A percentile compares a stretch with the other conserved stretches of the same genome.
phyloP scores from a whole-genome alignment of 306 rosid species.

The Alnus rubra region DNA sequence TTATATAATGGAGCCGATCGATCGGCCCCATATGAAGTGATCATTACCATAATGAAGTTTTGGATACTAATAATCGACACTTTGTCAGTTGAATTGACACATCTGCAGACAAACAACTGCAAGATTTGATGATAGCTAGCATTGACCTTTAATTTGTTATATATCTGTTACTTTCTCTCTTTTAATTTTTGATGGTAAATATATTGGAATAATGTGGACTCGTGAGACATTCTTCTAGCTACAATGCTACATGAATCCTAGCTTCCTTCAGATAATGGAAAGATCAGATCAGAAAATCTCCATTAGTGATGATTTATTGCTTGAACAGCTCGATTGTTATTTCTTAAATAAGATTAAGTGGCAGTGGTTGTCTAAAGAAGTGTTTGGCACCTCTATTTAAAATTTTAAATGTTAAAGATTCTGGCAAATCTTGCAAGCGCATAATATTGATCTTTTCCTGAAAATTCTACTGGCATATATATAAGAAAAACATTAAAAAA shows the following conservation, averaged over 20 bases:
- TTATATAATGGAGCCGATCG: neutral
- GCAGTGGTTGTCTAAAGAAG: neutral
- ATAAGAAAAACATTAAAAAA: no score
- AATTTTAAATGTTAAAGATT: neutral
- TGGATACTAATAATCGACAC: neutral
- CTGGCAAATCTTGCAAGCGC: neutral
- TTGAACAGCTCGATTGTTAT: conserved; percentile 1
- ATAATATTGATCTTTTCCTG: no score
- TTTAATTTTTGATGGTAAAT: neutral
- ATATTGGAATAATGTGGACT: neutral
- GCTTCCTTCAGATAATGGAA: neutral
- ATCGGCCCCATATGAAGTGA: neutral
- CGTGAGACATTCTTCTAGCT: neutral
- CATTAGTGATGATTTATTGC: conserved; percentile 3
- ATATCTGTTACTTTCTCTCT: no score
- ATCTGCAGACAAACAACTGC: neutral
- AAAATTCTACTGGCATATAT: no score
- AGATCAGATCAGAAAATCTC: neutral
- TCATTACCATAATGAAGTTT: neutral
- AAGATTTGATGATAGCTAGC: neutral
- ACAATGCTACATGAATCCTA: conserved; percentile 6
- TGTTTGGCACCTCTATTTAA: neutral
- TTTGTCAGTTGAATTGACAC: neutral
- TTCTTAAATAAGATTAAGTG: neutral
- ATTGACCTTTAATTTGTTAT: neutral